Evolutionary conservation across 2,329 filamentous ascomycete species (phyloP), one percentile per base, ranked within the genome.

Genomic region (Talaromyces funiculosus): DNA sequence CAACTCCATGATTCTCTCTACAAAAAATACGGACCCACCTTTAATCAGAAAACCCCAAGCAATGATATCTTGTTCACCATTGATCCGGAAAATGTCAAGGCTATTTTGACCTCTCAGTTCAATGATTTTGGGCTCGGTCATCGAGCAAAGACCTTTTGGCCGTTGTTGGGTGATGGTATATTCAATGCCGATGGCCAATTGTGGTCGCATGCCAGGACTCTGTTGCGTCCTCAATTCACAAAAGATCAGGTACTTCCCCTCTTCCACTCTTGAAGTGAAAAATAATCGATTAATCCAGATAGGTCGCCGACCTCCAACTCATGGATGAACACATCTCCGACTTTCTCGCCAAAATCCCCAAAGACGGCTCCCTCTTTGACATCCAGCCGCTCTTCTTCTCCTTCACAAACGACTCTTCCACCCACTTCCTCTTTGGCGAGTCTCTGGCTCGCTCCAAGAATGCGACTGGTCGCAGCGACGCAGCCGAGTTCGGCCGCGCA

Each of bases 181-280:
- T 91, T 90, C 74, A 87, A 86, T 8, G 95, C 90, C 0, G 92
- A 97, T 71, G 88, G 89, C 4, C 80, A 86, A 29, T 75, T 82
- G 53, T 97, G 92, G 92, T 56, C 59, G 29, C 59, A 61, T 20
- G 53, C 59, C 2, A 33, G 59, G 10, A 24, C 53, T n/a, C 26
- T 61, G 59, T 49, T 61, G 42, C 59, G 59, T 5, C 59, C 59
- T 12, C 59, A 61, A 7, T 61, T 61, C 18, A 58, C 59, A 9
- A 61, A 60, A 16, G 58, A 60, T 22, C 58, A 60, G 51, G 58
- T 60, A 57, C 26, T 6, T 26, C 5, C 10, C 31, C 35, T 29
- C n/a, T n/a, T 29, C 35, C 18, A 42, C 9, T 22, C 8, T 4
- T 22, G n/a, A n/a, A 12, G 24, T 16, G 18, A 14, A 8, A 42